These are phyloP conservation scores for Corymbia citriodora DNA, from an alignment of 441 rosid genomes.

Conservation along the genomic window DNA sequence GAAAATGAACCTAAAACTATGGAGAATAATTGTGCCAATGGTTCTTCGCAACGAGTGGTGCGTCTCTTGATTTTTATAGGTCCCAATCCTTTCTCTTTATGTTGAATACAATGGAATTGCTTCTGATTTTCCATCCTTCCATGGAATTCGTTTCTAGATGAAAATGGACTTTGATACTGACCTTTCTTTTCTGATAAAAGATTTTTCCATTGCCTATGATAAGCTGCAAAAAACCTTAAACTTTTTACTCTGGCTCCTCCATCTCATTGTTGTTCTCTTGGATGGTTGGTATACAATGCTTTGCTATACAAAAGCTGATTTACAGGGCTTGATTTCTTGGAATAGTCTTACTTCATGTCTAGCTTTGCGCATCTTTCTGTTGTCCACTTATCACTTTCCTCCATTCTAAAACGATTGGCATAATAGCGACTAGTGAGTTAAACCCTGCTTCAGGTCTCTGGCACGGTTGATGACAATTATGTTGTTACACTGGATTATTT, in stretches of 20 bases:
- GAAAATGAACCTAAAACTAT: constrained; percentile 18
- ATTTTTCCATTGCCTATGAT: not conserved
- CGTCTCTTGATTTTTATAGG: constrained; percentile 2
- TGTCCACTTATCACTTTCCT: not conserved
- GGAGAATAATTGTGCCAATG: constrained; percentile 16
- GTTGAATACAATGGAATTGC: not conserved
- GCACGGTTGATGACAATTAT: not conserved
- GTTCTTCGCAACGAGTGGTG: constrained; percentile 41
- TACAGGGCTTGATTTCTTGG: not conserved
- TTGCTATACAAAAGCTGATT: not conserved
- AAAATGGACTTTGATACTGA: not conserved
- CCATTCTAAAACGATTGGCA: not conserved
- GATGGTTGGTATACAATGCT: not conserved
- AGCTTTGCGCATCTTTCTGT: not conserved
- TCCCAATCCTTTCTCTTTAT: not conserved
- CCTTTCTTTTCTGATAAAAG: not conserved
- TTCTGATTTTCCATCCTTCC: not conserved
- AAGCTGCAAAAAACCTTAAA: not conserved
- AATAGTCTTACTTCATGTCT: not conserved
- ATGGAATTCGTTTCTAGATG: not conserved
- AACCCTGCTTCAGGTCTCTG: not conserved
- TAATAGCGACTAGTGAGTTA: not conserved
- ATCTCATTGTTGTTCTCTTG: not conserved
- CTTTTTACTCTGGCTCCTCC: not conserved
- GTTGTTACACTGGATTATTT: not conserved